phyloP scores from a whole-genome alignment of 306 rosid species.

The Macrotyloma uniflorum region DNA sequence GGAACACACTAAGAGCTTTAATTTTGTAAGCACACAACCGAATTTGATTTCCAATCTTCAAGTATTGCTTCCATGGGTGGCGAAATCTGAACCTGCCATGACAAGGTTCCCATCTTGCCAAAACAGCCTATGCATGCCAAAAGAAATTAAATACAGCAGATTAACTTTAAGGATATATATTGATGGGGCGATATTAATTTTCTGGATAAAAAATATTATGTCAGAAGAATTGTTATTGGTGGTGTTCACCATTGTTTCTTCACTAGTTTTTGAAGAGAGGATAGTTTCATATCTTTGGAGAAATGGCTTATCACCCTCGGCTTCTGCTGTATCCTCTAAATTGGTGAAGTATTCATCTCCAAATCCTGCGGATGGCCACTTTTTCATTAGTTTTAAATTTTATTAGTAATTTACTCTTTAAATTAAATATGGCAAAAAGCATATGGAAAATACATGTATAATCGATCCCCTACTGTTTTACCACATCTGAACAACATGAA shows the following conservation, averaged over 20 bases:
- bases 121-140: constrained; percentile 45
- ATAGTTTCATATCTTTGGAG: constrained; percentile 45
- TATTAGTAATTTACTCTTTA: neutral
- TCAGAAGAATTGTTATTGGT: neutral
- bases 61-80: constrained; percentile 73
- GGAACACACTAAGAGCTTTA: constrained; percentile 54
- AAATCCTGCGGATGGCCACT: constrained; percentile 34
- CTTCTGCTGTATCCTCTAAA: constrained; percentile 2
- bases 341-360: constrained; percentile 43
- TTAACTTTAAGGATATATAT: neutral
- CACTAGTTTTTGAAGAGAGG: constrained; percentile 52
- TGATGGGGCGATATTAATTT: neutral
- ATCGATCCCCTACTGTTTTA: neutral
- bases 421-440: no score
- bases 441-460: neutral
- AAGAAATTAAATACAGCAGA: neutral
- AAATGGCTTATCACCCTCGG: constrained; percentile 23
- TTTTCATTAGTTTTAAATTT: constrained; percentile 9
- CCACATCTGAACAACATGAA: neutral
- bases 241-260: constrained; percentile 53
- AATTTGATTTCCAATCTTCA: constrained; percentile 47
- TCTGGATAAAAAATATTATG: neutral
- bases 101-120: constrained; percentile 71
- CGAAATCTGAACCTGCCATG: constrained; percentile 57
- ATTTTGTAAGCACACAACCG: constrained; percentile 57